A percentile compares a stretch with the other conserved stretches of the same genome.
These are phyloP conservation scores for Gynochthodes officinalis DNA, from an alignment of 257 asterid species.

Conservation along the genomic window DNA sequence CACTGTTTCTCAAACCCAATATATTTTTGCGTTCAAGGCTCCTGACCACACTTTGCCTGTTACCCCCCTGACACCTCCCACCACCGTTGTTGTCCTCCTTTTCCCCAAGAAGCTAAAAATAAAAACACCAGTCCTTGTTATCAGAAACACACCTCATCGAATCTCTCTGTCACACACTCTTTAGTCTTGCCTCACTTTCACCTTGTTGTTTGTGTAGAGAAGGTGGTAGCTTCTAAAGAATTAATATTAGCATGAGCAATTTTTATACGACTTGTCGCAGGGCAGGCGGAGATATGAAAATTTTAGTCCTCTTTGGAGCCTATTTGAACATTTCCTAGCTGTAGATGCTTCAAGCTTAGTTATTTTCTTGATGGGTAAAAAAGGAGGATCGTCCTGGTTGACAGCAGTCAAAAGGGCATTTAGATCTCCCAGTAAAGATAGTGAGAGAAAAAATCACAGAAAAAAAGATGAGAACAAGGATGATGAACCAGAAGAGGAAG, in stretches of 20 bases:
- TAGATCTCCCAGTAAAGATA: constrained; percentile 43
- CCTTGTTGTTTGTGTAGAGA: neutral
- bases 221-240: neutral
- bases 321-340: neutral
- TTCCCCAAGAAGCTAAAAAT: neutral
- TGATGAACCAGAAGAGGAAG: constrained; percentile 28
- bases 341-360: constrained; percentile 1
- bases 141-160: neutral
- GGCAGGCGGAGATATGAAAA: too few species aligned
- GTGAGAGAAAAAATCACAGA: constrained; percentile 21
- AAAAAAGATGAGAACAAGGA: constrained; percentile 1
- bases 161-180: neutral
- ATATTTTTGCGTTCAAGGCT: neutral
- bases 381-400: constrained; percentile 40
- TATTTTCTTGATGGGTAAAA: constrained; percentile 28
- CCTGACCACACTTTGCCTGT: neutral
- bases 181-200: neutral
- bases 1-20: neutral
- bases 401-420: constrained; percentile 49
- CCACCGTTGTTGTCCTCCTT: neutral
- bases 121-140: neutral
- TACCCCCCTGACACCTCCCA: neutral
- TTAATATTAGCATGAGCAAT: neutral
- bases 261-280: too few species aligned
- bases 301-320: too few species aligned